Base-by-base conservation (phyloP, 1,284 basidiomycete genomes). In the Volvariella volvacea region DNA sequence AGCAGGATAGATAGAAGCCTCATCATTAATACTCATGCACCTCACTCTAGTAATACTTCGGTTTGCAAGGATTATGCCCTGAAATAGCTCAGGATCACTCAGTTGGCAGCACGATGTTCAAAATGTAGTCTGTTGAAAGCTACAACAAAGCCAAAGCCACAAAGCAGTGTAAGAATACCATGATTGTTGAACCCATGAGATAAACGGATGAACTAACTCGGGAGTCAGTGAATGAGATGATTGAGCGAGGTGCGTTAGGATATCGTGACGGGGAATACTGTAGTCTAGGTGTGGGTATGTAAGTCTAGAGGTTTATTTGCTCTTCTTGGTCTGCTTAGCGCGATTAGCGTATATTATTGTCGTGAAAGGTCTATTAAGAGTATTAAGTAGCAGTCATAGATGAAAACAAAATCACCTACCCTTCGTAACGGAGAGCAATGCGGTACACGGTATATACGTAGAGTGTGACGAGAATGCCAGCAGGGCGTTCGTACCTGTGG, bases 371-470 rank as follows among this genome's bases (percentile, higher is more conserved):
- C 85, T 88, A 45, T 12, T 34, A 47, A 25, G 39, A 22, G 8
- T 9, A 6, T 8, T 40, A 17, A 21, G 2, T 16, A 49, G 22
- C 22, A 34, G 54, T 19, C 54, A 44, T 38, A 39, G 40, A 12
- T 28, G n/a, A 19, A n/a, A 16, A 4, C 28, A 8, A 28, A 17
- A 48, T 10, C 22, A 67, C 81, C 44, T 57, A 93, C 88, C 91
- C 92, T 70, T 96, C 93, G 60, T 77, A 95, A 17, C 72, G 73
- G 43, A 95, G 74, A 2, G 93, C 94, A 49, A 94, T 74, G 42
- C 78, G 50, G 62, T 96, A 97, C 41, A 89, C 82, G 42, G 90
- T 61, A 64, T 87, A 87, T 33, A 96, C 88, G 57, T 89, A 83
- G 25, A 74, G 52, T 3, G 88, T 80, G 53, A 95, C 71, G 48